These are phyloP conservation scores for Sarcocystis neurona DNA, from an alignment of 169 alveolate genomes.

Conservation along the genomic window DNA sequence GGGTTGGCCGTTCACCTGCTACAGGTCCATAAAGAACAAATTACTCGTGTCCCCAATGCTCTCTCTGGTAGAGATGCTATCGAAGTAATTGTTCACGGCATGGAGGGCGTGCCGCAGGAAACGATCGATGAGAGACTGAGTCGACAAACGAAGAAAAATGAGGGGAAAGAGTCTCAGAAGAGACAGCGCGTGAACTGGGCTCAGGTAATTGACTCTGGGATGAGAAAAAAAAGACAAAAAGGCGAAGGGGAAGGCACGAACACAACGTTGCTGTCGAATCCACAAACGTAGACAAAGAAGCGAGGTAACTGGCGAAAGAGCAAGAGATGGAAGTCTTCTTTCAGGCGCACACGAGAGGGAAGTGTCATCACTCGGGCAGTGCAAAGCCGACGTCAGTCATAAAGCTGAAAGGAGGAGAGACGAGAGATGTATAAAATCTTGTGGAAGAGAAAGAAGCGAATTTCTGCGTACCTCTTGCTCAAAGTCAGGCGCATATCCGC, in stretches of 20 bases:
- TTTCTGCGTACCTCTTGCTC: too few relatives aligned
- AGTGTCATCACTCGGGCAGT: too few relatives aligned
- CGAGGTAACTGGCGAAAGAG: neutral
- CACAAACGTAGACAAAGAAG: neutral
- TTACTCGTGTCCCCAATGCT: constrained; percentile 94
- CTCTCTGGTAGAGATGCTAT: constrained; percentile 94
- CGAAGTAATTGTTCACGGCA: constrained; percentile 94
- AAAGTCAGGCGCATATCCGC: too few relatives aligned
- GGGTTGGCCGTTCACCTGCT: constrained; percentile 88
- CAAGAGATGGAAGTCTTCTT: neutral
- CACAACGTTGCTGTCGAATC: neutral
- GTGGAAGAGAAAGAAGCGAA: too few relatives aligned
- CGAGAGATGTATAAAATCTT: too few relatives aligned
- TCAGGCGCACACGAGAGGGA: neutral
- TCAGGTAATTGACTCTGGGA: constrained; percentile 73
- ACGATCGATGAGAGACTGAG: constrained; percentile 81
- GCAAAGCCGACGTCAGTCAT: too few relatives aligned
- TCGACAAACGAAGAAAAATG: constrained; percentile 74
- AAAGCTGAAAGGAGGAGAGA: too few relatives aligned
- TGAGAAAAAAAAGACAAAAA: too few relatives aligned
- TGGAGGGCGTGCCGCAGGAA: constrained; percentile 96
- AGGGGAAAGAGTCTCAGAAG: constrained; percentile 75
- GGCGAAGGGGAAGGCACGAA: too few relatives aligned
- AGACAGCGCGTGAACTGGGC: constrained; percentile 85
- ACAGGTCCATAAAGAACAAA: constrained; percentile 92